A percentile compares a stretch with the other conserved stretches of the same genome.
Evolutionary conservation across 805 yeast species (phyloP).

Genomic region (Ogataea nakhonphanomensis): DNA sequence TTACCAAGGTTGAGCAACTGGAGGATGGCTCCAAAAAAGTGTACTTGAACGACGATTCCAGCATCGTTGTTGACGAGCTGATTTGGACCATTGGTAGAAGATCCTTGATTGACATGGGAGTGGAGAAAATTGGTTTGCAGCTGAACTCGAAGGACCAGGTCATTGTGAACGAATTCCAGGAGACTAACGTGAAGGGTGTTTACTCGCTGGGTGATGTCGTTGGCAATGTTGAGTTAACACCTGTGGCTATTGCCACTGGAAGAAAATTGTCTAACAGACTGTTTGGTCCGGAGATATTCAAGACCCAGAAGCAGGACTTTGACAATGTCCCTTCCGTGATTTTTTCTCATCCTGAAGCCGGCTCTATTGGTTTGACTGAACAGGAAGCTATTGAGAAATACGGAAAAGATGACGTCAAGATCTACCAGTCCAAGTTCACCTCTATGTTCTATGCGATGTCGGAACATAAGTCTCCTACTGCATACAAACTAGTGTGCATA

Average conservation of each 20-base stretch:
- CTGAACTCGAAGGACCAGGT: conserved; percentile 59
- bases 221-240: conserved; percentile 91
- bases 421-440: conserved; percentile 78
- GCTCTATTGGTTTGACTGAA: conserved; percentile 85
- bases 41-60: conserved; percentile 38
- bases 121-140: conserved; percentile 72
- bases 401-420: conserved; percentile 76
- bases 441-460: conserved; percentile 93
- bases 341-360: conserved; percentile 98
- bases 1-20: conserved; percentile 44
- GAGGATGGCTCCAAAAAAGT: conserved; percentile 49
- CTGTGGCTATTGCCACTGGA: conserved; percentile 98
- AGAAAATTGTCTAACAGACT: conserved; percentile 88
- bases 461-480: conserved; percentile 78
- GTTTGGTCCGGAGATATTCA: conserved; percentile 74
- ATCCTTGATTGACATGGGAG: conserved; percentile 68
- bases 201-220: conserved; percentile 93
- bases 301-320: conserved; percentile 79
- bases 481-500: conserved; percentile 72
- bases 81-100: conserved; percentile 95
- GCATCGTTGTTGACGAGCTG: conserved; percentile 69
- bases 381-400: conserved; percentile 70
- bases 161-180: conserved; percentile 83
- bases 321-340: conserved; percentile 88
- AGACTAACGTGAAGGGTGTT: conserved; percentile 65